Evolutionary conservation across 768 basidiomycete species (phyloP).

Genomic region (Auriscalpium microsporum): DNA sequence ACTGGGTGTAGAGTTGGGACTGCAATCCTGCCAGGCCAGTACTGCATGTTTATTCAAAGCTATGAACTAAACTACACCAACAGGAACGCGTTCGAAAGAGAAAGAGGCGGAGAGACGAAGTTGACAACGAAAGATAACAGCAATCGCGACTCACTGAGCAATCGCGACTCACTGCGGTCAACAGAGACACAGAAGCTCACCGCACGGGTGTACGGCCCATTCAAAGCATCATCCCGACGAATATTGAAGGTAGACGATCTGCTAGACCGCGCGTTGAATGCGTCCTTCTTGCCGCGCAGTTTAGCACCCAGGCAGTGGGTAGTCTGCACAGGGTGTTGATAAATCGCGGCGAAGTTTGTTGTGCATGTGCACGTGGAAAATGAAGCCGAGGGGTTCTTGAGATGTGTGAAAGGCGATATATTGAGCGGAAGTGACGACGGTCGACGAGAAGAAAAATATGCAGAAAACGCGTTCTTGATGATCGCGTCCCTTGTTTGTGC

Average conservation of each 20-base stretch:
- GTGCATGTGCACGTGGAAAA: neutral
- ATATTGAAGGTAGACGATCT: conserved; percentile 46
- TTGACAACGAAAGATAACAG: neutral
- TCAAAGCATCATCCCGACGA: conserved; percentile 41
- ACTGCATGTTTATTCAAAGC: neutral
- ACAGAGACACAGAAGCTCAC: neutral
- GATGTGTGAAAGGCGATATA: neutral
- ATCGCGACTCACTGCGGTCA: neutral
- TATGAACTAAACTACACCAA: too few species aligned
- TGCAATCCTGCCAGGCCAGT: neutral
- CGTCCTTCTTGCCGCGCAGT: conserved; percentile 51
- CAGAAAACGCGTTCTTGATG: neutral
- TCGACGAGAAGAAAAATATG: neutral
- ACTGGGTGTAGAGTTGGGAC: neutral
- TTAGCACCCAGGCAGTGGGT: conserved; percentile 53
- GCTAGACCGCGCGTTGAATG: conserved; percentile 27
- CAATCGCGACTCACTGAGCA: neutral
- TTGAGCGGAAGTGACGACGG: neutral
- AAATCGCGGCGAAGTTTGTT: conserved; percentile 36
- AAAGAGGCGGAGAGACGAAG: neutral
- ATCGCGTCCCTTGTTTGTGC: neutral
- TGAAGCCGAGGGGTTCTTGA: neutral
- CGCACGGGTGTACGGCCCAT: conserved; percentile 4
- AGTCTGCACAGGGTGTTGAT: conserved; percentile 50
- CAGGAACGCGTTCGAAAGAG: neutral